phyloP scores from a whole-genome alignment of 257 asterid species.

The Ballota nigra region DNA sequence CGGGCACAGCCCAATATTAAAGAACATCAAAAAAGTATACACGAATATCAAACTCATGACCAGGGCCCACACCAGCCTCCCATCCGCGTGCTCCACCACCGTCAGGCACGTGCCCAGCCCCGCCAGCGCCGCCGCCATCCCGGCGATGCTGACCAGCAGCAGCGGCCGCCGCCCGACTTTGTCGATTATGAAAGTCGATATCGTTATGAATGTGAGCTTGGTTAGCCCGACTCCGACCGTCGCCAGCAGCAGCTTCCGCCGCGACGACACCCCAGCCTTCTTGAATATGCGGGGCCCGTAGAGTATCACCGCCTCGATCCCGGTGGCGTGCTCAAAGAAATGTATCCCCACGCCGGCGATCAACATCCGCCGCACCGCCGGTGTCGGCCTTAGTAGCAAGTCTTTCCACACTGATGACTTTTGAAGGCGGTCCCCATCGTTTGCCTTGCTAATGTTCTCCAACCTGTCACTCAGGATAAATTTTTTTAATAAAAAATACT shows the following conservation, averaged over 20 bases:
- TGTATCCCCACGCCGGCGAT: conserved; percentile 62
- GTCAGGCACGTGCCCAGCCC: conserved; percentile 60
- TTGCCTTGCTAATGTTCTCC: conserved; percentile 43
- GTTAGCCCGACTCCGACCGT: conserved; percentile 62
- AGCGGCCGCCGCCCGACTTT: conserved; percentile 57
- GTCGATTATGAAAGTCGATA: conserved; percentile 36
- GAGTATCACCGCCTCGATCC: conserved; percentile 60
- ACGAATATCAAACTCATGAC: conserved; percentile 24
- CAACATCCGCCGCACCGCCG: conserved; percentile 52
- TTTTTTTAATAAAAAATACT: no score
- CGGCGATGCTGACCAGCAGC: conserved; percentile 44
- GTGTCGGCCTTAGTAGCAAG: conserved; percentile 41
- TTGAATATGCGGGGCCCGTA: conserved; percentile 59
- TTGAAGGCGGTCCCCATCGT: not conserved
- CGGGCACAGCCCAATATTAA: conserved; percentile 70
- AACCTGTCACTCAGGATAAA: no score
- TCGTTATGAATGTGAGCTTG: conserved; percentile 46
- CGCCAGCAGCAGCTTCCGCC: conserved; percentile 43
- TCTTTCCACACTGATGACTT: conserved; percentile 36
- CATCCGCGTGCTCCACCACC: conserved; percentile 34
- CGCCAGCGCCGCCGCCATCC: conserved; percentile 50
- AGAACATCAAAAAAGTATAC: conserved; percentile 44
- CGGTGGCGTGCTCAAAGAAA: conserved; percentile 75
- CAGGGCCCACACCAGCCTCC: conserved; percentile 43
- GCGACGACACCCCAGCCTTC: conserved; percentile 53